Evolutionary conservation across 495 filamentous ascomycete species (phyloP).

Genomic region (Annulohypoxylon moriforme): DNA sequence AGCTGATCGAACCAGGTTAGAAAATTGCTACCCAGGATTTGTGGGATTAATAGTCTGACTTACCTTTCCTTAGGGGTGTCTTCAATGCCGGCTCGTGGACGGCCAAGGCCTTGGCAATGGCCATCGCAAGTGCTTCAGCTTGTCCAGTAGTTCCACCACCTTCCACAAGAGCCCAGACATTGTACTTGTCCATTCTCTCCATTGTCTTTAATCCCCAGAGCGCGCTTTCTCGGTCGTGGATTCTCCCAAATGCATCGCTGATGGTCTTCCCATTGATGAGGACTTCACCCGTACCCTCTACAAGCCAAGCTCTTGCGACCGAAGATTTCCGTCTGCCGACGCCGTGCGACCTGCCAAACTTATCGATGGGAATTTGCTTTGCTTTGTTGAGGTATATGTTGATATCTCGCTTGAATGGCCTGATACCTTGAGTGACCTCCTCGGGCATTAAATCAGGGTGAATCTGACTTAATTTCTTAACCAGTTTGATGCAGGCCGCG

Average conservation of each 20-base stretch:
- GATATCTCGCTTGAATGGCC: conserved; percentile 76
- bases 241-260: conserved; percentile 78
- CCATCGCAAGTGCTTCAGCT: conserved; percentile 93
- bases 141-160: conserved; percentile 95
- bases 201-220: conserved; percentile 89
- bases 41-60: conserved; percentile 50
- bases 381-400: conserved; percentile 73
- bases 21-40: conserved; percentile 28
- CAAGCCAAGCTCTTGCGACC: conserved; percentile 82
- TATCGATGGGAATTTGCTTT: conserved; percentile 70
- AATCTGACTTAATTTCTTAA: conserved; percentile 86
- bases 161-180: conserved; percentile 84
- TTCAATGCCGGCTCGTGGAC: conserved; percentile 93
- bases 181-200: conserved; percentile 92
- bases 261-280: conserved; percentile 88
- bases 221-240: conserved; percentile 95
- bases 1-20: conserved; percentile 64
- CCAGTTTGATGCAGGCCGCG: conserved; percentile 74
- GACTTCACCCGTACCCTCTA: conserved; percentile 92
- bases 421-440: conserved; percentile 71
- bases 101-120: conserved; percentile 86
- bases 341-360: conserved; percentile 78
- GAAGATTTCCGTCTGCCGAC: conserved; percentile 88
- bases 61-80: conserved; percentile 87
- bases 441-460: conserved; percentile 79